These are phyloP conservation scores for Amborella trichopoda DNA, from an alignment of 164 flowering plant species.

Conservation along the genomic window DNA sequence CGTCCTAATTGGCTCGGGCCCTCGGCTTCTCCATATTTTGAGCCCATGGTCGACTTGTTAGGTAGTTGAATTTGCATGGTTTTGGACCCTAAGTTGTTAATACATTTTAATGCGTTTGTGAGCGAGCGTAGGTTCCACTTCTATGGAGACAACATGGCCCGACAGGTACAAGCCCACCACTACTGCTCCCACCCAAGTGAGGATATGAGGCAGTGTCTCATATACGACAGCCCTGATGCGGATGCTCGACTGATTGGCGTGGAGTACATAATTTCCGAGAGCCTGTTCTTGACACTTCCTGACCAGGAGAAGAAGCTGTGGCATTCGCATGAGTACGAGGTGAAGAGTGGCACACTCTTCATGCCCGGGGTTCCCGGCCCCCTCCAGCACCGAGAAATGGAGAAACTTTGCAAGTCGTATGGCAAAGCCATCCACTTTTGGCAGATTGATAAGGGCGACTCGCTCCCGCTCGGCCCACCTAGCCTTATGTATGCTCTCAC, in stretches of 20 bases:
- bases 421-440: constrained; percentile 81
- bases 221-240: constrained; percentile 47
- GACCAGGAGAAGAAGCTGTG: constrained; percentile 74
- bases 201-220: constrained; percentile 83
- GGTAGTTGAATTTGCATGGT: neutral
- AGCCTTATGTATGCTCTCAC: constrained; percentile 77
- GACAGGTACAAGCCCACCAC: constrained; percentile 95
- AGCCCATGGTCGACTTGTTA: neutral
- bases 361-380: constrained; percentile 69
- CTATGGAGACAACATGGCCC: constrained; percentile 71
- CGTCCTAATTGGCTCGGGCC: neutral
- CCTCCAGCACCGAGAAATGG: constrained; percentile 49
- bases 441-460: constrained; percentile 76
- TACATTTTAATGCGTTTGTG: neutral
- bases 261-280: constrained; percentile 66
- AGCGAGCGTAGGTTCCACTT: constrained; percentile 45
- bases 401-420: constrained; percentile 62
- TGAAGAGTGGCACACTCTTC: constrained; percentile 73
- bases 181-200: constrained; percentile 76
- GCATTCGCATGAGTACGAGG: constrained; percentile 92
- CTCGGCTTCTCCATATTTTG: neutral
- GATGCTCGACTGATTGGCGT: constrained; percentile 67
- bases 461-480: constrained; percentile 67
- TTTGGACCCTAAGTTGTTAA: neutral
- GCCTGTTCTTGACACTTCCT: constrained; percentile 53